These are phyloP conservation scores for Ophiostoma ips DNA, from an alignment of 2,329 filamentous ascomycete species.

Conservation along the genomic window DNA sequence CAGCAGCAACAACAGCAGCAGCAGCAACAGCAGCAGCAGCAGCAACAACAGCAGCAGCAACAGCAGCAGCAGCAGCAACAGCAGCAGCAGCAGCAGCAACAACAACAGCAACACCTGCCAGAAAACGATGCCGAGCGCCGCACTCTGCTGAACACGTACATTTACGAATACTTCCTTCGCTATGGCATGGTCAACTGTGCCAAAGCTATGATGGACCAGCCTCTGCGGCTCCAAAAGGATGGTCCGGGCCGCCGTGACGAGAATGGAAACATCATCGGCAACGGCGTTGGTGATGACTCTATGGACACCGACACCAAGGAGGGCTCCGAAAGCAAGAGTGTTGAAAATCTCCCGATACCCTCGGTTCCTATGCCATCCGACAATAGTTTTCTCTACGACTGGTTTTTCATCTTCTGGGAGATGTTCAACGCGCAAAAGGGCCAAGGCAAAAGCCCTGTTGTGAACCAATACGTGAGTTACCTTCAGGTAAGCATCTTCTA, in stretches of 20 bases:
- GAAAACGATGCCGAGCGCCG: slow-evolving; percentile 20
- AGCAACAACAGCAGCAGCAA: slow-evolving; percentile 11
- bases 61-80: slow-evolving; percentile 1
- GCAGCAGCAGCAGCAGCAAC: slow-evolving; percentile 21
- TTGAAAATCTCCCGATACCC: slow-evolving; percentile 66
- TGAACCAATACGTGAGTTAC: slow-evolving; percentile 65
- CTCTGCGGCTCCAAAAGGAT: slow-evolving; percentile 52
- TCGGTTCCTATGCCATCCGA: slow-evolving; percentile 52
- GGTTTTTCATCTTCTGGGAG: slow-evolving; percentile 97
- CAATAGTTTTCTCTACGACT: slow-evolving; percentile 85
- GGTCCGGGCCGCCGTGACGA: slow-evolving; percentile 53
- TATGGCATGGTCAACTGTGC: slow-evolving; percentile 76
- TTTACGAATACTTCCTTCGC: slow-evolving; percentile 83
- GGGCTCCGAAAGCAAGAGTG: slow-evolving; percentile 57
- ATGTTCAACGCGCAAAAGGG: slow-evolving; percentile 74
- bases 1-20: slow-evolving; percentile 9
- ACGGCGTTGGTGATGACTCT: slow-evolving; percentile 57
- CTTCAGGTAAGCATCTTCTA: slow-evolving; percentile 54
- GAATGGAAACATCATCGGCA: slow-evolving; percentile 51
- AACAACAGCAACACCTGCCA: slow-evolving; percentile 2
- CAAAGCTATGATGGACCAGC: slow-evolving; percentile 56
- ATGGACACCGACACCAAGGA: slow-evolving; percentile 81
- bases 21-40: slow-evolving; percentile 4
- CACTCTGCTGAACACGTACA: slow-evolving; percentile 65
- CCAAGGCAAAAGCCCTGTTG: slow-evolving; percentile 47